These are phyloP conservation scores for Salix koriyanagi DNA, from an alignment of 345 rosid genomes.

Conservation along the genomic window DNA sequence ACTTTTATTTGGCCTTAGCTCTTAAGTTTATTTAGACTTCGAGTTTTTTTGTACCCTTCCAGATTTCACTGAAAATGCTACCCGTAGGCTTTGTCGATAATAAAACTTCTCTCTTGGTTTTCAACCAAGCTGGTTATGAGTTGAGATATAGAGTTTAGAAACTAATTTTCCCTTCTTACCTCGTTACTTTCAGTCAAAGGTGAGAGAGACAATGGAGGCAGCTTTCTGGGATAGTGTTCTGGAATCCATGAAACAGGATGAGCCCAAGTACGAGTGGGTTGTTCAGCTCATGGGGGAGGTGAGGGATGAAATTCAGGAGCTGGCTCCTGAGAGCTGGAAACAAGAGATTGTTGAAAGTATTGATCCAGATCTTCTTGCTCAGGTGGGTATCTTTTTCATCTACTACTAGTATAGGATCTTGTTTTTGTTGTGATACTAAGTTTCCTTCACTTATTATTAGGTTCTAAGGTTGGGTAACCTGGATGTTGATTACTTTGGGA, in stretches of 20 bases:
- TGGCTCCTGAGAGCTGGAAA: slow-evolving; percentile 84
- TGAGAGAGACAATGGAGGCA: slow-evolving; percentile 72
- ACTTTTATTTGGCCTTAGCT: too few relatives aligned
- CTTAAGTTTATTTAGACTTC: too few relatives aligned
- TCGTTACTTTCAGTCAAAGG: slow-evolving; percentile 43
- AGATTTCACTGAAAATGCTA: too few relatives aligned
- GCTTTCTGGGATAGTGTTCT: slow-evolving; percentile 85
- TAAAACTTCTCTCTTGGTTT: too few relatives aligned
- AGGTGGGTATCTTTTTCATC: slow-evolving; percentile 38
- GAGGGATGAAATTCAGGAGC: slow-evolving; percentile 78
- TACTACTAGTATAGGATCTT: neutral
- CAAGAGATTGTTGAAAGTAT: slow-evolving; percentile 60
- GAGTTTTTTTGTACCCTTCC: too few relatives aligned
- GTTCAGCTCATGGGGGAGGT: slow-evolving; percentile 78
- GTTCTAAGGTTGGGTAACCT: slow-evolving; percentile 65
- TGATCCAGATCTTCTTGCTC: slow-evolving; percentile 71
- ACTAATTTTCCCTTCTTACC: neutral
- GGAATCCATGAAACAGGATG: slow-evolving; percentile 59
- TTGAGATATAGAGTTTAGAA: neutral
- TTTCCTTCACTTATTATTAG: slow-evolving; percentile 28
- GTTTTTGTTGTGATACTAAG: neutral
- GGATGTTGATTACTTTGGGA: slow-evolving; percentile 70
- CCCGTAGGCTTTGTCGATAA: too few relatives aligned
- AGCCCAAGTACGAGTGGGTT: slow-evolving; percentile 61
- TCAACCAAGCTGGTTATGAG: too few relatives aligned